Percentiles rank a stretch among this genome's conserved stretches.
Conservation (phyloP, 192 early-diverging fungal species). For the Coemansia sp. region DNA sequence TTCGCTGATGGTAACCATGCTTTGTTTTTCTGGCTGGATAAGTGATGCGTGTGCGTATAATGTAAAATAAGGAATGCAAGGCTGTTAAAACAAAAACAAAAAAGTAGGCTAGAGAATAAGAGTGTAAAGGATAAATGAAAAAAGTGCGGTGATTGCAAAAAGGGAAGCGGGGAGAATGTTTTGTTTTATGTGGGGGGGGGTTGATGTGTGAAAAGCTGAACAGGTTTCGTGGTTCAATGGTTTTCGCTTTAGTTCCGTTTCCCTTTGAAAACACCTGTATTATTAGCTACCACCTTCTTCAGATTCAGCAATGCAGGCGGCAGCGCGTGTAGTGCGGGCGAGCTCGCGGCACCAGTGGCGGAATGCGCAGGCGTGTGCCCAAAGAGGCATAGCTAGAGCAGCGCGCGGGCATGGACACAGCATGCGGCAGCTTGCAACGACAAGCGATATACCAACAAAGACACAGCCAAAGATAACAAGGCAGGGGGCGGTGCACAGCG, state of each 20-base stretch:
- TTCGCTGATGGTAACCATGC: conserved; percentile 37
- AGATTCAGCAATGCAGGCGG: not conserved
- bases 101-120: not conserved
- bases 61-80: conserved; percentile 1
- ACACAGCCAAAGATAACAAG: conserved; percentile 23
- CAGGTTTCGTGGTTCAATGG: too few relatives aligned
- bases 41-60: not conserved
- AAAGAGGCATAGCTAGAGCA: not conserved
- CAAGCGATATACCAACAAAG: conserved; percentile 39
- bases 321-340: not conserved
- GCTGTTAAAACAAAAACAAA: not conserved
- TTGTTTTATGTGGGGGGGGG: not conserved
- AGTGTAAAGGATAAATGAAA: not conserved
- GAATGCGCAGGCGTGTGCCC: not conserved
- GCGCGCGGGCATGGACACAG: not conserved
- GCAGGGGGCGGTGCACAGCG: not conserved
- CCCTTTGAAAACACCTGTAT: not conserved
- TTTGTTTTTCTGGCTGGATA: not conserved
- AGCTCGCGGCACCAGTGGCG: not conserved
- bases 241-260: too few relatives aligned
- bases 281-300: not conserved
- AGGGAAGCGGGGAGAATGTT: not conserved
- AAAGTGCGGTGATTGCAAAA: too few relatives aligned
- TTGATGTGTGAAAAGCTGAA: too few relatives aligned
- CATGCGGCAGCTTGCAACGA: conserved; percentile 13